Base-by-base conservation (phyloP, 2,329 filamentous ascomycete species). In the Purpureocillium takamizusanense region DNA sequence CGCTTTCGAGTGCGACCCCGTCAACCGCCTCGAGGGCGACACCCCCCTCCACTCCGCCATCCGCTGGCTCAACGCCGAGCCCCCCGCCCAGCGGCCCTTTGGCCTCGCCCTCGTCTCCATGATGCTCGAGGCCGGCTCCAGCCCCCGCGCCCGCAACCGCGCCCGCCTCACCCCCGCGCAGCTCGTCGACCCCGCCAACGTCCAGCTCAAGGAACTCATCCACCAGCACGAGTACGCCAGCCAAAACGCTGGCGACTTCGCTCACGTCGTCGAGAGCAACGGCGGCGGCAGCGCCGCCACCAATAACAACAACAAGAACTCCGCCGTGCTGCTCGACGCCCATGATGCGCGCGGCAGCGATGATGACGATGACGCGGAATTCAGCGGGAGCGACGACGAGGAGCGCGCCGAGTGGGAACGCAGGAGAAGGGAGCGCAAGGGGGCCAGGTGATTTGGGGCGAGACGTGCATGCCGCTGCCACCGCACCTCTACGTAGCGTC, bases 1-100 rank as follows among this genome's bases (percentile, higher is more conserved):
- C 49, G 78, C 82, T 49, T 81, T 94, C 59, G 86, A 92, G 64
- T 90, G 88, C 65, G 86, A 94, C 65, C 83, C 84, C 39, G 53
- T 80, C 52, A 83, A 79, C 65, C 76, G 74, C 50, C 59, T 73
- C 53, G 83, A 90, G 42, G 73, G 76, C 45, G 85, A 92, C 62
- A 89, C 85, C 3, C 84, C 84, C 23, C 71, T 94, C 42, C 86
- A 94, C 70, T 77, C 77, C 54, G 85, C 79, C 39, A 78, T 92
- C 49, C 75, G 82, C 53, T 90, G 78, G 71, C 74, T 83, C 64
- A 89, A 89, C 70, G 63, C 65, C 39, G 74, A 85, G 52, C 70
- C 74, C 28, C 65, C 71, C 33, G 71, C 70, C 39, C 78, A 85
- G 58, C 74, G 77, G 61, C 67, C 74, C 44, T 77, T 77, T 46